phyloP scores from a whole-genome alignment of 1,139 yeast genomes.

The Magnusiomyces clavatus region DNA sequence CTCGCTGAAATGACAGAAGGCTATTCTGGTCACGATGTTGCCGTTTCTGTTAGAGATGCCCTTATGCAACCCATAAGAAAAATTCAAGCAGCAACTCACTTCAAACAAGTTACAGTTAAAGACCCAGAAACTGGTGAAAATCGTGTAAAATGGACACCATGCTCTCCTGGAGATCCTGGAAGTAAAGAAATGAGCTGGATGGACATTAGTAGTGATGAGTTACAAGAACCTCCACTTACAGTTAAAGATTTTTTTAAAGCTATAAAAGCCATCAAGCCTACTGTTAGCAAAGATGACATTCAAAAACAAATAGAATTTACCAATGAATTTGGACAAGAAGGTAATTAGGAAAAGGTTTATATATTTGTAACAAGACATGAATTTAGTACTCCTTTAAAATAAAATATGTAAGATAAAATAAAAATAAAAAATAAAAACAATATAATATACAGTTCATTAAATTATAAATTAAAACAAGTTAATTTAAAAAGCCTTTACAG shows the following conservation, averaged over 20 bases:
- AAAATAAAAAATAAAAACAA: too few species aligned
- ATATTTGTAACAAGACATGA: too few species aligned
- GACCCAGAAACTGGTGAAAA: constrained; percentile 32
- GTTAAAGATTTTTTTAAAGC: constrained; percentile 92
- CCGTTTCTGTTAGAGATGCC: constrained; percentile 95
- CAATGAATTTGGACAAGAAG: constrained; percentile 93
- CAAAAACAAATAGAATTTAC: constrained; percentile 84
- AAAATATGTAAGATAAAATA: neutral
- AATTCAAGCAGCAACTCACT: constrained; percentile 94
- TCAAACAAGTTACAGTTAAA: constrained; percentile 40
- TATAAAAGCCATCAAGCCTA: constrained; percentile 84
- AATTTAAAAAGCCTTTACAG: constrained; percentile 88
- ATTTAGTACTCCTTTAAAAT: too few species aligned
- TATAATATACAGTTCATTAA: neutral
- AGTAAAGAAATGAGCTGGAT: constrained; percentile 92
- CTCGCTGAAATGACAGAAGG: constrained; percentile 95
- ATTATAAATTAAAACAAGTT: constrained; percentile 12
- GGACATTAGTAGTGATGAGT: constrained; percentile 81
- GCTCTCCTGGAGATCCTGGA: constrained; percentile 89
- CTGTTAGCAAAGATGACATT: constrained; percentile 81
- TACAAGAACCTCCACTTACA: constrained; percentile 82
- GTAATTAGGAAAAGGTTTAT: constrained; percentile 28
- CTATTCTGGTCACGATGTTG: constrained; percentile 94
- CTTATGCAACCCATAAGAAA: constrained; percentile 96
- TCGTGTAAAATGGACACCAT: constrained; percentile 62